These are phyloP conservation scores for Candida maris DNA, from an alignment of 805 yeast genomes.

Conservation along the genomic window DNA sequence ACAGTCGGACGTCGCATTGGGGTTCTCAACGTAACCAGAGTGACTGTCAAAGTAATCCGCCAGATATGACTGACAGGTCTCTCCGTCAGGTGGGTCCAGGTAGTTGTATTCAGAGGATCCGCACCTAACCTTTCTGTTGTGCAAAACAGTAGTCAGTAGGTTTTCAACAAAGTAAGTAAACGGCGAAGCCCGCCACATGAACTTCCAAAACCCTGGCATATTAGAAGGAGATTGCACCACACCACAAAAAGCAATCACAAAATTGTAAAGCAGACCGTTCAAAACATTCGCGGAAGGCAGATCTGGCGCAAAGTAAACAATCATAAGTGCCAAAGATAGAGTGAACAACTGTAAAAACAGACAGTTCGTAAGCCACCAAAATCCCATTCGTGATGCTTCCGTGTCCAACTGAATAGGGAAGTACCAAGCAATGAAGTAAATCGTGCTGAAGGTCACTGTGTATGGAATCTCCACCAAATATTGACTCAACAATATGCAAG, in stretches of 20 bases:
- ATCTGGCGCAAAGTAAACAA: slow-evolving; percentile 59
- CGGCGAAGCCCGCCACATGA: slow-evolving; percentile 74
- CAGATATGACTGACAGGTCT: slow-evolving; percentile 61
- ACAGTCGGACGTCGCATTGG: slow-evolving; percentile 46
- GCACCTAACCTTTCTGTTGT: slow-evolving; percentile 52
- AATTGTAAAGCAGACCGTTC: slow-evolving; percentile 51
- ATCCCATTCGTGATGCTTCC: slow-evolving; percentile 41
- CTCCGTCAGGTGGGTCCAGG: slow-evolving; percentile 53
- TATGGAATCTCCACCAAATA: slow-evolving; percentile 60
- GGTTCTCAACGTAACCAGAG: slow-evolving; percentile 57
- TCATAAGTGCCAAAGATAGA: slow-evolving; percentile 49
- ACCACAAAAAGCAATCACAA: slow-evolving; percentile 65
- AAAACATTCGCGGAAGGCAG: slow-evolving; percentile 64
- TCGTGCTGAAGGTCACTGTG: slow-evolving; percentile 43
- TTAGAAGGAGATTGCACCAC: slow-evolving; percentile 52
- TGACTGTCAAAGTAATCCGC: slow-evolving; percentile 31
- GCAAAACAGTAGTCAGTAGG: slow-evolving; percentile 46
- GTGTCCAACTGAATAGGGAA: slow-evolving; percentile 35
- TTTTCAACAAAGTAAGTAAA: slow-evolving; percentile 63
- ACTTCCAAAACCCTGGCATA: slow-evolving; percentile 83
- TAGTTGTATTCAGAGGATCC: slow-evolving; percentile 43
- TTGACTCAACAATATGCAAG: slow-evolving; percentile 51
- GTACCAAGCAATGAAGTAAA: slow-evolving; percentile 42
- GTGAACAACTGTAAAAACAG: slow-evolving; percentile 43
- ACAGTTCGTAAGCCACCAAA: slow-evolving; percentile 36